Evolutionary conservation across 208 protist genomes (phyloP).

Genomic region (Trypanosoma caninum): DNA sequence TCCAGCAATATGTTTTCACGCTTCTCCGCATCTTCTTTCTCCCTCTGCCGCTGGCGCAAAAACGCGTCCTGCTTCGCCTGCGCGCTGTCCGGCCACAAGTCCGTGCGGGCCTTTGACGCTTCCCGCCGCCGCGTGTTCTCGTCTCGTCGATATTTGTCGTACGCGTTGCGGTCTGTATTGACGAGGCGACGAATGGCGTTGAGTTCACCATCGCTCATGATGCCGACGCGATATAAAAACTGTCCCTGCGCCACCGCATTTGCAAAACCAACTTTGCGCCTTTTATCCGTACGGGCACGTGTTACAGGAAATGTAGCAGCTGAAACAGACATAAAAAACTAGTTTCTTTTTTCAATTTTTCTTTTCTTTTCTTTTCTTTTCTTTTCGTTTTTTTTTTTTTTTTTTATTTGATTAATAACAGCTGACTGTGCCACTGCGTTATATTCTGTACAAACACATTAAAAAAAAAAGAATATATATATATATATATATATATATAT

Average conservation of each 20-base stretch:
- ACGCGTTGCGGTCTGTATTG: constrained; percentile 19
- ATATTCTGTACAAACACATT: too few relatives aligned
- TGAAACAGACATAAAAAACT: background rate
- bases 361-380: background rate
- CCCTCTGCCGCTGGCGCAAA: constrained; percentile 33
- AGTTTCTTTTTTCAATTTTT: constrained; percentile 11
- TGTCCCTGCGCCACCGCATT: constrained; percentile 80
- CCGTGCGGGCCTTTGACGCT: constrained; percentile 41
- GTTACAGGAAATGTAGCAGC: constrained; percentile 14
- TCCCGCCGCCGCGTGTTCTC: constrained; percentile 34
- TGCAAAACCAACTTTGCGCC: constrained; percentile 61
- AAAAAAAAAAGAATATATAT: background rate
- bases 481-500: too few relatives aligned
- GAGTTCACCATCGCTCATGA: constrained; percentile 78
- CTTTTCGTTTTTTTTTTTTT: background rate
- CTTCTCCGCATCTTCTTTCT: constrained; percentile 49
- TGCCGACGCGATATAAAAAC: constrained; percentile 44
- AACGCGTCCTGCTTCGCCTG: constrained; percentile 62
- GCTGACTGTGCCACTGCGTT: too few relatives aligned
- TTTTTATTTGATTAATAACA: background rate
- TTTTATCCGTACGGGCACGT: constrained; percentile 61
- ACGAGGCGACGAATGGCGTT: constrained; percentile 54
- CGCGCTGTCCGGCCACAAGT: constrained; percentile 66
- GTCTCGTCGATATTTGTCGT: constrained; percentile 20
- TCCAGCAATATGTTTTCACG: constrained; percentile 56